Conservation (phyloP, 805 yeast species). For the Saccharomycopsis fibuligera region DNA sequence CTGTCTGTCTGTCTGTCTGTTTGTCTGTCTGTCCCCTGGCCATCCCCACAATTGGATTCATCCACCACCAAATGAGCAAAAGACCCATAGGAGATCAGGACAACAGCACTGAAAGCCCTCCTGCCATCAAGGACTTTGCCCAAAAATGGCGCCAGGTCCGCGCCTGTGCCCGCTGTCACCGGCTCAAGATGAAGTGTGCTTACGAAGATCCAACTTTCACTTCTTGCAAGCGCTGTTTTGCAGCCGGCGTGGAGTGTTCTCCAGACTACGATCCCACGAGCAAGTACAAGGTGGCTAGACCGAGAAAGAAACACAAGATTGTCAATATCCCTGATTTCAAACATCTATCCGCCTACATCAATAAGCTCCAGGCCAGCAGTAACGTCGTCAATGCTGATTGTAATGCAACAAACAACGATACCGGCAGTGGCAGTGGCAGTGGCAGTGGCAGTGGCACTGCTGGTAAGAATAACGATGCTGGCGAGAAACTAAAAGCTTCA, state of each 20-base stretch:
- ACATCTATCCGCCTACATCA: constrained; percentile 9
- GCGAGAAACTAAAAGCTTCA: constrained; percentile 2
- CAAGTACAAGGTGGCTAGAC: constrained; percentile 34
- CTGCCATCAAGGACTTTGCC: constrained; percentile 30
- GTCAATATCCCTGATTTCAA: constrained; percentile 19
- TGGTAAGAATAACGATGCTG: background rate
- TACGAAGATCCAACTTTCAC: constrained; percentile 40
- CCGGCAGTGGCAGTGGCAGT: background rate
- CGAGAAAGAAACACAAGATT: constrained; percentile 28
- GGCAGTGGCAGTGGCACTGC: background rate
- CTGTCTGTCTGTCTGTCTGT: too few relatives aligned
- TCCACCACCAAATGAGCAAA: too few relatives aligned
- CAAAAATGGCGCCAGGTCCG: constrained; percentile 39
- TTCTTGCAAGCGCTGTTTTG: constrained; percentile 41
- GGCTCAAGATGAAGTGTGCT: constrained; percentile 47
- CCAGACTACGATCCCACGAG: constrained; percentile 45
- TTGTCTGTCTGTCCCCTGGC: too few relatives aligned
- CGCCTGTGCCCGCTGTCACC: constrained; percentile 52
- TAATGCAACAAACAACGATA: background rate
- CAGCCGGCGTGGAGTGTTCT: constrained; percentile 41
- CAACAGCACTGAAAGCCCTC: background rate
- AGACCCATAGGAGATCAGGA: too few relatives aligned
- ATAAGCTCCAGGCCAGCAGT: constrained; percentile 4
- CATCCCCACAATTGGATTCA: too few relatives aligned
- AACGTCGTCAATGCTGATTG: background rate